Percentiles rank a stretch among this genome's conserved stretches.
Evolutionary conservation across 2,329 filamentous ascomycete species (phyloP).

Genomic region (Chaetothyriales sp.): DNA sequence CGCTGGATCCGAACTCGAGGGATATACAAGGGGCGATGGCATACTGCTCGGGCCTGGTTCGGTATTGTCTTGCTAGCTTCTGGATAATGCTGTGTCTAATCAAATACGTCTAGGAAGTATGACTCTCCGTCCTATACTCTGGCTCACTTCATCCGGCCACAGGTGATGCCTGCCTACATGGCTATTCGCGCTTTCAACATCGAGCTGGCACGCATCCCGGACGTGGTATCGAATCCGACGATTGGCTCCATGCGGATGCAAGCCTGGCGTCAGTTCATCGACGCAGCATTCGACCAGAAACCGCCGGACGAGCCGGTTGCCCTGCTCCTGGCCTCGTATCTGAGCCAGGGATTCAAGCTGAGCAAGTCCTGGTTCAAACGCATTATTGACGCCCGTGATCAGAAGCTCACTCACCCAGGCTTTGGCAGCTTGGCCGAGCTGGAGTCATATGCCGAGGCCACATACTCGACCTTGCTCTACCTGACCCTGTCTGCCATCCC

Average conservation of each 20-base stretch:
- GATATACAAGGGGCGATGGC: constrained; percentile 40
- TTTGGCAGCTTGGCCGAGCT: constrained; percentile 58
- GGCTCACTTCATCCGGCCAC: constrained; percentile 64
- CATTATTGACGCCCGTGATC: constrained; percentile 66
- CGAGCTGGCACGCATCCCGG: constrained; percentile 76
- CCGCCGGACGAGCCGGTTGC: constrained; percentile 88
- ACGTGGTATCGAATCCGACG: constrained; percentile 73
- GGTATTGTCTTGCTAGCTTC: constrained; percentile 24
- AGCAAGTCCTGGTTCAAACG: constrained; percentile 61
- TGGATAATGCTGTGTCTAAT: not conserved
- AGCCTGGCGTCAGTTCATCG: constrained; percentile 82
- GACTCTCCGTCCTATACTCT: constrained; percentile 81
- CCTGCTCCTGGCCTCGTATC: constrained; percentile 59
- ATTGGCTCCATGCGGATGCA: constrained; percentile 82
- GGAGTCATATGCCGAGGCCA: constrained; percentile 85
- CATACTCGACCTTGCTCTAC: constrained; percentile 86
- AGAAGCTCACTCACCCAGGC: constrained; percentile 68
- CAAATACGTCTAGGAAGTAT: constrained; percentile 47
- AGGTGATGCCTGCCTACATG: constrained; percentile 67
- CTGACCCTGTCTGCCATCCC: constrained; percentile 67
- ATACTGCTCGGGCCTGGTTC: constrained; percentile 45
- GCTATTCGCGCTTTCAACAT: constrained; percentile 86
- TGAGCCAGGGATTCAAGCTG: constrained; percentile 38
- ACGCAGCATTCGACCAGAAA: constrained; percentile 57
- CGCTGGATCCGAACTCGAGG: constrained; percentile 19